Conservation (phyloP, 129 eudicot species). For the Artemisia annua region DNA sequence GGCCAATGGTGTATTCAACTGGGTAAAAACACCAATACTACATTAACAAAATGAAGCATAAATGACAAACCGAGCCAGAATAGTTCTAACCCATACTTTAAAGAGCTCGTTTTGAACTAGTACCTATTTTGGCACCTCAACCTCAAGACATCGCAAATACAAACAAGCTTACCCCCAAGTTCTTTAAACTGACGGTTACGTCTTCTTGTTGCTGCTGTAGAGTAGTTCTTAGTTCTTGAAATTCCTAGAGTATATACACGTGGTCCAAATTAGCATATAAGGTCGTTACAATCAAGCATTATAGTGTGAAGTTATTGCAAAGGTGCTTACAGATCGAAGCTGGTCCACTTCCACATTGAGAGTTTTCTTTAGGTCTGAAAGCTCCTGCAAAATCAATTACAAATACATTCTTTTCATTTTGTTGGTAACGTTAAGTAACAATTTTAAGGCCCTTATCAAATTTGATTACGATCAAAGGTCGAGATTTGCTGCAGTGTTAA, state of each 20-base stretch:
- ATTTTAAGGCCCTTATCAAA: background rate
- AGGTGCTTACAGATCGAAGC: slow-evolving; percentile 65
- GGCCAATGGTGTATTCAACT: too few species aligned
- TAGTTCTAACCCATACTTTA: too few species aligned
- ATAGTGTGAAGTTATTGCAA: slow-evolving; percentile 1
- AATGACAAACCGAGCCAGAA: too few species aligned
- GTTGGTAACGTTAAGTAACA: background rate
- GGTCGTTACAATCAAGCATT: slow-evolving; percentile 4
- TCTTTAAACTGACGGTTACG: slow-evolving; percentile 73
- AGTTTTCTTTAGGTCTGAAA: slow-evolving; percentile 78
- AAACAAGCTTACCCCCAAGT: slow-evolving; percentile 58
- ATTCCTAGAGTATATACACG: slow-evolving; percentile 50
- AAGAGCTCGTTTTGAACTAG: background rate
- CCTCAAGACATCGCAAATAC: background rate
- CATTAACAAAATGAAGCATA: too few species aligned
- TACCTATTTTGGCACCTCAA: background rate
- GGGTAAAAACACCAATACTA: too few species aligned
- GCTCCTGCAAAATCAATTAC: slow-evolving; percentile 56
- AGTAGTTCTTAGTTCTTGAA: slow-evolving; percentile 81
- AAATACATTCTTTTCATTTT: background rate
- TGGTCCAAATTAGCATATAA: background rate
- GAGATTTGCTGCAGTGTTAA: background rate
- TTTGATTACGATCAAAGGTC: background rate
- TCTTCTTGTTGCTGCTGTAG: slow-evolving; percentile 96
- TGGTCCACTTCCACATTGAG: slow-evolving; percentile 87